Conservation (phyloP, 2,329 filamentous ascomycete species). For the Albifimbria verrucaria region DNA sequence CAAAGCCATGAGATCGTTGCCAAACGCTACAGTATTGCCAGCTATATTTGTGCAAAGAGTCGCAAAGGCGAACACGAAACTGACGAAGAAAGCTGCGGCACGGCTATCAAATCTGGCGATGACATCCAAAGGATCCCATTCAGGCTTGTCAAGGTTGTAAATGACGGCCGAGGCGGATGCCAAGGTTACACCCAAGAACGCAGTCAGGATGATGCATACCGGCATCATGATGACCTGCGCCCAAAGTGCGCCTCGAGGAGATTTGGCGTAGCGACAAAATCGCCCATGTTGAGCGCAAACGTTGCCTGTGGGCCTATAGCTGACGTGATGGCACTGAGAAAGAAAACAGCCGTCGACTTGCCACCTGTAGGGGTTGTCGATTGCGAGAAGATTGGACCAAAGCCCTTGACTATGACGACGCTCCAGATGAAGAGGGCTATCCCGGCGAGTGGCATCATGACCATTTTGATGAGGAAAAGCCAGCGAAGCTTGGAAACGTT, state of each 20-base stretch:
- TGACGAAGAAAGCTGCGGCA: conserved; percentile 26
- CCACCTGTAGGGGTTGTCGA: conserved; percentile 11
- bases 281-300: conserved; percentile 14
- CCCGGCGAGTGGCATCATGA: conserved; percentile 15
- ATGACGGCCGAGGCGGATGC: conserved; percentile 4
- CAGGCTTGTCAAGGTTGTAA: conserved; percentile 4
- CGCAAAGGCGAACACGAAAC: conserved; percentile 33
- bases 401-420: conserved; percentile 13
- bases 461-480: conserved; percentile 19
- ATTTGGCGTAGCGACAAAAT: conserved; percentile 16
- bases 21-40: conserved; percentile 49
- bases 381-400: conserved; percentile 16
- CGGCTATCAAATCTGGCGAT: conserved; percentile 21
- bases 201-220: conserved; percentile 23
- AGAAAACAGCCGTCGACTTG: conserved; percentile 13
- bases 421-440: conserved; percentile 19
- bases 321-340: conserved; percentile 18
- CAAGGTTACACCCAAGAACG: conserved; percentile 38
- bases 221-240: conserved; percentile 13
- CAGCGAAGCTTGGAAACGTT: conserved; percentile 22
- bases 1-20: conserved; percentile 50
- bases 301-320: conserved; percentile 16
- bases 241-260: conserved; percentile 10
- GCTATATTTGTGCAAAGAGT: conserved; percentile 51
- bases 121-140: conserved; percentile 26